These are phyloP conservation scores for Mycena albidolilacea DNA, from an alignment of 768 basidiomycete species.

Conservation along the genomic window DNA sequence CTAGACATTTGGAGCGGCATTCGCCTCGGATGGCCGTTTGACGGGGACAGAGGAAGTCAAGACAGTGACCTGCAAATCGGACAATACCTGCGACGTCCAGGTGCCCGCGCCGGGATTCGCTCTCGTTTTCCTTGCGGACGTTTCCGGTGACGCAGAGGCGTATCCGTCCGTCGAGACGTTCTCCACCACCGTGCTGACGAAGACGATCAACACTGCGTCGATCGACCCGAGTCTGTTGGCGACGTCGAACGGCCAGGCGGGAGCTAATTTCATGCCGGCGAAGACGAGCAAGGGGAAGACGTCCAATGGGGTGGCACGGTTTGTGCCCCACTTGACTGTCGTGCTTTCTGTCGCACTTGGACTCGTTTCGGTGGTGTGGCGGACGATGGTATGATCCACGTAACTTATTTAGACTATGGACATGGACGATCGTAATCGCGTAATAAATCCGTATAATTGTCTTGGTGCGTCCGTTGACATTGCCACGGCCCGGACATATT, in stretches of 20 bases:
- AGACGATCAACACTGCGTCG: slow-evolving; percentile 30
- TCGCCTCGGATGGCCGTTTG: slow-evolving; percentile 78
- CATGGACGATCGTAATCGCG: slow-evolving; percentile 24
- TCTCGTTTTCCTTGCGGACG: slow-evolving; percentile 77
- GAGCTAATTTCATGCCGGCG: slow-evolving; percentile 34
- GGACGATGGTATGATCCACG: slow-evolving; percentile 11
- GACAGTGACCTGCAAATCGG: slow-evolving; percentile 72
- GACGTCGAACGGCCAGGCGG: slow-evolving; percentile 37
- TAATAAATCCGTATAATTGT: slow-evolving; percentile 7
- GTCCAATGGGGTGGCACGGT: slow-evolving; percentile 23
- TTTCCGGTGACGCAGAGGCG: slow-evolving; percentile 49
- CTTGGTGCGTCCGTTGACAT: background rate
- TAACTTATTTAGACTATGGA: background rate
- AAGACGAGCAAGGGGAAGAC: slow-evolving; percentile 31
- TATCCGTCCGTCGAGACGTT: slow-evolving; percentile 30
- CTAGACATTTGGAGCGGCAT: slow-evolving; percentile 71
- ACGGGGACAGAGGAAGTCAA: slow-evolving; percentile 68
- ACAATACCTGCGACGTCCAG: slow-evolving; percentile 69
- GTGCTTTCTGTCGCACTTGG: slow-evolving; percentile 18
- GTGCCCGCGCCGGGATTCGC: slow-evolving; percentile 83
- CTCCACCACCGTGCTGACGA: slow-evolving; percentile 33
- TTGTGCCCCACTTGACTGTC: slow-evolving; percentile 24
- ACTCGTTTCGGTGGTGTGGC: slow-evolving; percentile 23
- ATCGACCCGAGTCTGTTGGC: slow-evolving; percentile 31
- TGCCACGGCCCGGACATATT: background rate